Percentiles rank a stretch among this genome's conserved stretches.
Conservation (phyloP, 2,329 filamentous ascomycete species). For the Chaetomiaceae sp. region DNA sequence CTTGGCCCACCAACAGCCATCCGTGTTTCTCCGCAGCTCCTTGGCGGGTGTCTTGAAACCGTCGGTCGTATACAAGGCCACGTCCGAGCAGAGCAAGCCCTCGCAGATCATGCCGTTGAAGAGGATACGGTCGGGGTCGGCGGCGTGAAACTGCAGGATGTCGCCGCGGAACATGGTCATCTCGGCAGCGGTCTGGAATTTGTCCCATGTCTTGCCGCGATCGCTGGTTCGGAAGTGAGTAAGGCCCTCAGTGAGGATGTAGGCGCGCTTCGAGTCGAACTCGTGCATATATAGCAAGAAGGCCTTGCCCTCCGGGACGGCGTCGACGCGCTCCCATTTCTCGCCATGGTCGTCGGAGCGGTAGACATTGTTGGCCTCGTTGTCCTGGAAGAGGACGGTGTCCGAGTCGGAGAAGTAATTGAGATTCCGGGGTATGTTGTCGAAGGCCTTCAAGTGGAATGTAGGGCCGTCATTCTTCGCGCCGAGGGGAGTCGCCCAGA, state of each 20-base stretch:
- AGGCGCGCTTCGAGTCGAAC: conserved; percentile 73
- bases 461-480: conserved; percentile 63
- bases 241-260: conserved; percentile 65
- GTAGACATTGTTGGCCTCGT: conserved; percentile 60
- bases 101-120: conserved; percentile 72
- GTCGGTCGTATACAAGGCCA: conserved; percentile 72
- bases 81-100: conserved; percentile 59
- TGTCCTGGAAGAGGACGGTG: conserved; percentile 70
- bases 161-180: conserved; percentile 50
- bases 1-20: conserved; percentile 85
- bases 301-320: conserved; percentile 59
- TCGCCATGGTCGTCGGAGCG: conserved; percentile 78
- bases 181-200: conserved; percentile 61
- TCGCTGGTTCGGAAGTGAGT: conserved; percentile 82
- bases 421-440: conserved; percentile 62
- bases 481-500: conserved; percentile 36
- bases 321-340: conserved; percentile 65
- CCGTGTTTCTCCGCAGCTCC: conserved; percentile 61
- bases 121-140: conserved; percentile 78
- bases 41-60: conserved; percentile 70
- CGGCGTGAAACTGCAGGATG: conserved; percentile 73
- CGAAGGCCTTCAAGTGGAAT: conserved; percentile 62
- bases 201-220: conserved; percentile 73
- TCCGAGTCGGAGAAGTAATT: conserved; percentile 92
- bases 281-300: conserved; percentile 69